phyloP scores from a whole-genome alignment of 192 early-diverging fungal species.

The Neocallimastix lanati region DNA sequence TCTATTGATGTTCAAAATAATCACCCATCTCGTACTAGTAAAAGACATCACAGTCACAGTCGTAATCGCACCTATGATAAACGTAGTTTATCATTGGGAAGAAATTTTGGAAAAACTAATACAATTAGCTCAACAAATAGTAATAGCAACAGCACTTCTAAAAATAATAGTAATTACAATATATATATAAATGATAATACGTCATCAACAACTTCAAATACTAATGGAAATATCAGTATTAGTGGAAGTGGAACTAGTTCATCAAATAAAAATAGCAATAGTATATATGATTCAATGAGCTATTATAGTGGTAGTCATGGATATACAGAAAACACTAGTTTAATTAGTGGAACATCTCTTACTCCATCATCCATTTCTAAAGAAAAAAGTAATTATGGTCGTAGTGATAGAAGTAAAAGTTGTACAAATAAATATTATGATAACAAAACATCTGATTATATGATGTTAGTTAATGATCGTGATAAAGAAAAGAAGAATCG shows the following conservation, averaged over 20 bases:
- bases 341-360: not conserved
- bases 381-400: not conserved
- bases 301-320: not conserved
- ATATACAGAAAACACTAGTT: not conserved
- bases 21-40: not conserved
- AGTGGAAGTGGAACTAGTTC: too few relatives aligned
- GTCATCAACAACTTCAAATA: not conserved
- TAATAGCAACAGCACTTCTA: not conserved
- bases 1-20: too few relatives aligned
- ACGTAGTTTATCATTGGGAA: not conserved
- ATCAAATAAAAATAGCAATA: not conserved
- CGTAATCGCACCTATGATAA: not conserved
- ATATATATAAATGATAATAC: not conserved
- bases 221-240: not conserved
- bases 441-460: not conserved
- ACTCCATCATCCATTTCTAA: not conserved
- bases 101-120: too few relatives aligned
- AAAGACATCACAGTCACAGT: too few relatives aligned
- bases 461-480: not conserved
- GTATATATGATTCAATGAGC: not conserved
- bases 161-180: too few relatives aligned
- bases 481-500: not conserved
- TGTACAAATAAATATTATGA: not conserved
- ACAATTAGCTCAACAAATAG: too few relatives aligned
- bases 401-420: not conserved